Evolutionary conservation across 2,329 filamentous ascomycete species (phyloP).

Genomic region (Alternaria novae-zelandiae): DNA sequence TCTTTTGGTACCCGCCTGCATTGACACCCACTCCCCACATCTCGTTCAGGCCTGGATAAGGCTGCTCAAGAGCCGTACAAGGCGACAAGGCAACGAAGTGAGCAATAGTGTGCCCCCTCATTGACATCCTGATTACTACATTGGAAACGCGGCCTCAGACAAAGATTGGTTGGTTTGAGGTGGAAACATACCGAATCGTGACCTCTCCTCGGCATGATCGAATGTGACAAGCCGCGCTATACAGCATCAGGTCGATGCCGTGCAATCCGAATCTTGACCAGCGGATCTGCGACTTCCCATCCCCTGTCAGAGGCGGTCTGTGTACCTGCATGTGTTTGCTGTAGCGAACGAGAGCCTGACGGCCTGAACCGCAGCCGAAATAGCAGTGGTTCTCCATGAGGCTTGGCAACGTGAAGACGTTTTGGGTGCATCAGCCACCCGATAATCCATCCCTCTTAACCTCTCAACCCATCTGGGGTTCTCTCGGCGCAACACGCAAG

Average conservation of each 20-base stretch:
- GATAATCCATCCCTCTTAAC: conserved; percentile 2
- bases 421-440: conserved; percentile 25
- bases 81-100: not conserved
- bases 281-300: conserved; percentile 32
- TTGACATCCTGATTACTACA: conserved; percentile 5
- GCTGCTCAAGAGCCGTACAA: not conserved
- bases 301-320: conserved; percentile 18
- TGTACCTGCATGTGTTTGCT: conserved; percentile 30
- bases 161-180: conserved; percentile 6
- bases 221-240: conserved; percentile 23
- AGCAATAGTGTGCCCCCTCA: not conserved
- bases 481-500: conserved; percentile 5
- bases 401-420: conserved; percentile 31
- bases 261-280: conserved; percentile 10
- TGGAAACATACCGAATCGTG: conserved; percentile 10
- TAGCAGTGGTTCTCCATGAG: conserved; percentile 26
- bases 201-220: conserved; percentile 16
- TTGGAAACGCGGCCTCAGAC: not conserved
- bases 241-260: conserved; percentile 22
- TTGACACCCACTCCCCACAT: conserved; percentile 19
- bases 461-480: conserved; percentile 2
- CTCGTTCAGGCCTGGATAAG: conserved; percentile 15
- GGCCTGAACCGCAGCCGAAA: conserved; percentile 27
- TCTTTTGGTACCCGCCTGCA: conserved; percentile 19
- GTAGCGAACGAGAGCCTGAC: conserved; percentile 8